Evolutionary conservation across 2,329 filamentous ascomycete species (phyloP).

Genomic region (Botryosphaeria dothidea): DNA sequence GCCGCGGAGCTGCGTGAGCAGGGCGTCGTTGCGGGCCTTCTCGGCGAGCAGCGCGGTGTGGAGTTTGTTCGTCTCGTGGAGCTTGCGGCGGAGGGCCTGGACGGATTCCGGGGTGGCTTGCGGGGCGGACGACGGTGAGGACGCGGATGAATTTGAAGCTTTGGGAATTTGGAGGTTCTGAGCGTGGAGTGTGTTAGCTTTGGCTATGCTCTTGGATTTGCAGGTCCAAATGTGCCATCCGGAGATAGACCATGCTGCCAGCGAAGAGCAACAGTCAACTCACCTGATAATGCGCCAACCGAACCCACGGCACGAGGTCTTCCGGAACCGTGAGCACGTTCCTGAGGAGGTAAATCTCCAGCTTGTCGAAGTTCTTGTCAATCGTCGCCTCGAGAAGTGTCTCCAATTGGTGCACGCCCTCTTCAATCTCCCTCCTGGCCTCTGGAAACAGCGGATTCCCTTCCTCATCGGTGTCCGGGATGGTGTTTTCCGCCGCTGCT

Average conservation of each 20-base stretch:
- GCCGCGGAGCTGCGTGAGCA: conserved; percentile 65
- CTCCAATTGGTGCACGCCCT: conserved; percentile 61
- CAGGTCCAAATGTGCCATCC: no score
- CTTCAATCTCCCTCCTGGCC: conserved; percentile 73
- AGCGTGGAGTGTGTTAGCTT: no score
- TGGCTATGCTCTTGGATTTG: no score
- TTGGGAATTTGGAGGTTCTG: background rate
- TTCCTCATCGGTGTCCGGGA: conserved; percentile 42
- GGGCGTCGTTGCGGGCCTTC: conserved; percentile 68
- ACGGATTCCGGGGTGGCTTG: conserved; percentile 67
- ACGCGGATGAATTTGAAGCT: background rate
- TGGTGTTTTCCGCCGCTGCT: conserved; percentile 47
- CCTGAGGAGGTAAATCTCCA: conserved; percentile 78
- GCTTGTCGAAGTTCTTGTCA: conserved; percentile 53
- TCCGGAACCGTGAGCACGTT: conserved; percentile 62
- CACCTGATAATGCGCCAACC: conserved; percentile 82
- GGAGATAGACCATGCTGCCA: no score
- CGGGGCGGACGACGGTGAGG: conserved; percentile 26
- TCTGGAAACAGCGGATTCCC: conserved; percentile 47
- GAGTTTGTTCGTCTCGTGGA: conserved; percentile 77
- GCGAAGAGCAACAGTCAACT: background rate
- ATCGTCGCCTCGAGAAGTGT: conserved; percentile 51
- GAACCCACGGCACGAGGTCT: conserved; percentile 74
- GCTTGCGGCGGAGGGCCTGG: conserved; percentile 68
- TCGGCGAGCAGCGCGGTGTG: conserved; percentile 70